These are phyloP conservation scores for Penicillium coffeae DNA, from an alignment of 495 filamentous ascomycete species.

Conservation along the genomic window DNA sequence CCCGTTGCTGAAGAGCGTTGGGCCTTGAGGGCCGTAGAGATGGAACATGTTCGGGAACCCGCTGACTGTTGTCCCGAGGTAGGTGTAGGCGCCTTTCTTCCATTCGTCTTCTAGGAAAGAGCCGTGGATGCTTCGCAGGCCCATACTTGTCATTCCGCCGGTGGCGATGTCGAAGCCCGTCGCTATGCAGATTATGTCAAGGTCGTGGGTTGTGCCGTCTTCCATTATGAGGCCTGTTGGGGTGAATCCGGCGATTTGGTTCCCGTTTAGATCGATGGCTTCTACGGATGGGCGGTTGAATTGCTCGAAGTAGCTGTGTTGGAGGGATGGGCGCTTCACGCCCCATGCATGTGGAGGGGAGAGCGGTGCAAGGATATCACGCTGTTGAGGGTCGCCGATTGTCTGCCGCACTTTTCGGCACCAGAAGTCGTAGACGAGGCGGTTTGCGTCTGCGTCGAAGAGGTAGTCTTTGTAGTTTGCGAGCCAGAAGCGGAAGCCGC, in stretches of 20 bases:
- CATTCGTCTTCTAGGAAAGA: constrained; percentile 40
- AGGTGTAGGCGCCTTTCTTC: constrained; percentile 43
- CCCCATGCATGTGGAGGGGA: constrained; percentile 51
- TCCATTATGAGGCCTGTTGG: constrained; percentile 38
- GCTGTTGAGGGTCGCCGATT: constrained; percentile 43
- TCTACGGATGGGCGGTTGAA: constrained; percentile 56
- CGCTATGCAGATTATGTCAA: constrained; percentile 50
- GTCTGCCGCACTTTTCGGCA: constrained; percentile 46
- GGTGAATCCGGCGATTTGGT: constrained; percentile 45
- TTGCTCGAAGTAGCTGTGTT: constrained; percentile 53
- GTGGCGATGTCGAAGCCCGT: constrained; percentile 54
- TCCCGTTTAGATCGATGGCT: constrained; percentile 48
- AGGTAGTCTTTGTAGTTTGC: constrained; percentile 50
- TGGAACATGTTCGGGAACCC: constrained; percentile 56
- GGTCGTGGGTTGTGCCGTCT: constrained; percentile 37
- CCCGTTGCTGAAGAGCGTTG: constrained; percentile 48
- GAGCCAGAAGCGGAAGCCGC: constrained; percentile 52
- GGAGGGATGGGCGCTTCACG: constrained; percentile 53
- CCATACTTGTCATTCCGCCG: constrained; percentile 46
- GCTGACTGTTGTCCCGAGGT: constrained; percentile 44
- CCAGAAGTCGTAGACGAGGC: constrained; percentile 54
- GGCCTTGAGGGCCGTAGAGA: constrained; percentile 43
- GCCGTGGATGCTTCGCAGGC: constrained; percentile 38
- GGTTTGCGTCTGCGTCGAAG: constrained; percentile 45
- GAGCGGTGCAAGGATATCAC: constrained; percentile 51